A percentile compares a stretch with the other conserved stretches of the same genome.
Conservation (phyloP, 306 rosid species). For the Lablab purpureus region DNA sequence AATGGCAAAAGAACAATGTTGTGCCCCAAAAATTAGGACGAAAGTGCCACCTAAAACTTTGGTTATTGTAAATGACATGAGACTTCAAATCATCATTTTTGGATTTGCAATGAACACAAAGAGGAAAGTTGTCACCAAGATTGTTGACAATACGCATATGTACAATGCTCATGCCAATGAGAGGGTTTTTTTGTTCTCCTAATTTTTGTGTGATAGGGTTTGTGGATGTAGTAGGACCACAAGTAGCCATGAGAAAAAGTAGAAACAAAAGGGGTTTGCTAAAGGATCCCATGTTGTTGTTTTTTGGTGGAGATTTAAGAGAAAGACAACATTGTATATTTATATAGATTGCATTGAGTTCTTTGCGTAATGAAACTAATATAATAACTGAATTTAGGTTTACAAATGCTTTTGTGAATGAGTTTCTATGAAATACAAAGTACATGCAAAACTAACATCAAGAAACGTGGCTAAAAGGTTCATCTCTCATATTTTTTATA, state of each 20-base stretch:
- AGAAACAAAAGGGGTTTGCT: neutral
- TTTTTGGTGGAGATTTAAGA: neutral
- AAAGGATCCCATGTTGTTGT: conserved; percentile 1
- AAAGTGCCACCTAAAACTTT: neutral
- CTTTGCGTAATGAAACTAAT: neutral
- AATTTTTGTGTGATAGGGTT: neutral
- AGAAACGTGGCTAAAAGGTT: neutral
- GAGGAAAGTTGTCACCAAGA: neutral
- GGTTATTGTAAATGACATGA: neutral
- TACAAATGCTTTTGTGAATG: neutral
- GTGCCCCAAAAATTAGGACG: neutral
- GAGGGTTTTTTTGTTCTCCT: neutral
- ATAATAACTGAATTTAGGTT: neutral
- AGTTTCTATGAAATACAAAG: neutral
- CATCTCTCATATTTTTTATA: no score
- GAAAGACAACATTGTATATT: neutral
- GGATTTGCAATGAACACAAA: conserved; percentile 33
- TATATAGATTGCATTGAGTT: conserved; percentile 6
- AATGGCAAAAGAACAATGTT: conserved; percentile 36
- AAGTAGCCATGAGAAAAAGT: neutral
- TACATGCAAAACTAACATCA: neutral
- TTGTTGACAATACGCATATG: neutral
- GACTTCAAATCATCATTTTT: neutral
- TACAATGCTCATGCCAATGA: neutral
- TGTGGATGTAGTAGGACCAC: neutral